Percentiles rank a stretch among this genome's conserved stretches.
phyloP scores from a whole-genome alignment of 1,284 basidiomycete genomes.

The Irpex lacteus region DNA sequence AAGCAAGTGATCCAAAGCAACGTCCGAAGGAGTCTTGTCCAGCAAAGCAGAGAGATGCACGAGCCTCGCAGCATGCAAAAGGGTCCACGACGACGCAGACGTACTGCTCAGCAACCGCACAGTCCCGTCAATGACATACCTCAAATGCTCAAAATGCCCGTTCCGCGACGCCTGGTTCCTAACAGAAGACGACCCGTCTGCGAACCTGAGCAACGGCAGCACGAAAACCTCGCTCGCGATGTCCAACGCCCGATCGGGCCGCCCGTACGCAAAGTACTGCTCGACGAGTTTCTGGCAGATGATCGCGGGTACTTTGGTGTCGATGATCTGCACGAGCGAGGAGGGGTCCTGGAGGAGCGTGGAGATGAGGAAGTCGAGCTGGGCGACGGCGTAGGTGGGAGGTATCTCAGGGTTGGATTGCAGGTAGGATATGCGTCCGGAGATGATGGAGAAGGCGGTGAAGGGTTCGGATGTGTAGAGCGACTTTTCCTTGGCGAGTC shows the following conservation, averaged over 20 bases:
- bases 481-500: neutral
- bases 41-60: neutral
- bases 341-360: neutral
- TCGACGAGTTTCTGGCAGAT: constrained; percentile 19
- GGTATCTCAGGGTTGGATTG: neutral
- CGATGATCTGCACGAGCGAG: too few relatives aligned
- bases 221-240: constrained; percentile 7
- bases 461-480: neutral
- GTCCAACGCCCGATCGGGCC: constrained; percentile 14
- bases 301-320: neutral
- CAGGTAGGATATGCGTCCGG: neutral
- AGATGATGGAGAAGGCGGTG: neutral
- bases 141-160: neutral
- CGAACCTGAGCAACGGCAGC: neutral
- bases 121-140: neutral
- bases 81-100: neutral
- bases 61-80: neutral
- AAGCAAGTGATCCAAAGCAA: neutral
- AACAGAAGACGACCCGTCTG: neutral
- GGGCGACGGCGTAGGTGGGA: neutral
- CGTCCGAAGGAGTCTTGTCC: neutral
- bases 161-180: neutral
- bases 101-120: neutral
- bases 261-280: constrained; percentile 17
- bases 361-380: neutral